A percentile compares a stretch with the other conserved stretches of the same genome.
Evolutionary conservation across 345 rosid genomes (phyloP).

Genomic region (Toxicodendron radicans): DNA sequence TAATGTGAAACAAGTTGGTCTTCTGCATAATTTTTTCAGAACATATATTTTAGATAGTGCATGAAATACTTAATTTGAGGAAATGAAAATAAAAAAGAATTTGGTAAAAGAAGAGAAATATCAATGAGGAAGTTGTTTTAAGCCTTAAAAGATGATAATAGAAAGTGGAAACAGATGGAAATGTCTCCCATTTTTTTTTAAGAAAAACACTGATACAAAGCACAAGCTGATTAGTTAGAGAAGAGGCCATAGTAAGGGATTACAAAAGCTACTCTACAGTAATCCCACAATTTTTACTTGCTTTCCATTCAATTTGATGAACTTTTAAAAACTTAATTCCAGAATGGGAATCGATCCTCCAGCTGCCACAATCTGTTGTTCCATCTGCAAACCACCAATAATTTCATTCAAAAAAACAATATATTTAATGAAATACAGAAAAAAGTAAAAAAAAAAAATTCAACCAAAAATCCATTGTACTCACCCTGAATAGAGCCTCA

Average conservation of each 20-base stretch:
- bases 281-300: constrained; percentile 4
- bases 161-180: constrained; percentile 20
- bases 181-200: neutral
- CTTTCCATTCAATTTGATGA: constrained; percentile 8
- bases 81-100: neutral
- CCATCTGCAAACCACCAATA: constrained; percentile 52
- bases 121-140: neutral
- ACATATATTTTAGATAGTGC: too few species aligned
- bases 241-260: constrained; percentile 19
- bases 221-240: constrained; percentile 20
- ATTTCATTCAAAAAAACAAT: neutral
- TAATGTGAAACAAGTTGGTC: too few species aligned
- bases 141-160: constrained; percentile 6
- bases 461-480: constrained; percentile 14
- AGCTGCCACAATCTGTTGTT: constrained; percentile 86
- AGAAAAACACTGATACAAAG: constrained; percentile 22
- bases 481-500: constrained; percentile 72
- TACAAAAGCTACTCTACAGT: constrained; percentile 24
- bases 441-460: neutral
- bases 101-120: neutral
- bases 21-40: neutral
- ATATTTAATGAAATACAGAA: neutral
- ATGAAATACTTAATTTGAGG: neutral
- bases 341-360: constrained; percentile 70
- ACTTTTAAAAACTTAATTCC: constrained; percentile 49